Conservation (phyloP, 2,329 filamentous ascomycete species). For the Ascochyta pisi region DNA sequence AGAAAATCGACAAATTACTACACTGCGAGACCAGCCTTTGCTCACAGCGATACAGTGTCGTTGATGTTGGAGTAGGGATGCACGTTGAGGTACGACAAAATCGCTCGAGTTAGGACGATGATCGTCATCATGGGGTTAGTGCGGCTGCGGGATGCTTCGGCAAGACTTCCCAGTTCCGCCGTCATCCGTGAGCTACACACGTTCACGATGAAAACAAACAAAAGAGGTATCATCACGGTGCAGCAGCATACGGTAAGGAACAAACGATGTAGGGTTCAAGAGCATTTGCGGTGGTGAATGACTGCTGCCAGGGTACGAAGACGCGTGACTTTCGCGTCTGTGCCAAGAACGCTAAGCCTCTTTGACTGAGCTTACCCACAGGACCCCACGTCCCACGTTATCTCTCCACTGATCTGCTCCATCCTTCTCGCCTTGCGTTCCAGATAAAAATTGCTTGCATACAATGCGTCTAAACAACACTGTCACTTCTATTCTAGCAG, state of each 20-base stretch:
- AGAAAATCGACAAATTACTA: not conserved
- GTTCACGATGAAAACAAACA: not conserved
- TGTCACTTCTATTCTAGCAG: too few relatives aligned
- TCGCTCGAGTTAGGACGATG: conserved; percentile 9
- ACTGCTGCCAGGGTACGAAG: not conserved
- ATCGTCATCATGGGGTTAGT: conserved; percentile 19
- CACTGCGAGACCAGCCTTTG: conserved; percentile 1
- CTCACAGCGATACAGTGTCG: not conserved
- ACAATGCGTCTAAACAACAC: too few relatives aligned
- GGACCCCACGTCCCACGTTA: not conserved
- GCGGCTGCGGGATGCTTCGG: conserved; percentile 13
- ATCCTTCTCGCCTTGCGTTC: not conserved
- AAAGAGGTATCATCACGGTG: not conserved
- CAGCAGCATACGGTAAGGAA: not conserved
- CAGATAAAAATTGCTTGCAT: too few relatives aligned
- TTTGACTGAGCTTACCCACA: not conserved
- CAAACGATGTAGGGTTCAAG: not conserved
- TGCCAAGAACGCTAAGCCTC: conserved; percentile 10
- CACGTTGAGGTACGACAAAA: conserved; percentile 9
- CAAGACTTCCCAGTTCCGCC: conserved; percentile 8
- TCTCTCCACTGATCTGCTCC: not conserved
- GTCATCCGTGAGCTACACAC: conserved; percentile 3
- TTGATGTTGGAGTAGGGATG: conserved; percentile 3
- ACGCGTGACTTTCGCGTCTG: conserved; percentile 2
- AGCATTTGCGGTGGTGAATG: not conserved